Evolutionary conservation across 108 stramenopile species (phyloP).

Genomic region (Asterionellopsis glacialis): DNA sequence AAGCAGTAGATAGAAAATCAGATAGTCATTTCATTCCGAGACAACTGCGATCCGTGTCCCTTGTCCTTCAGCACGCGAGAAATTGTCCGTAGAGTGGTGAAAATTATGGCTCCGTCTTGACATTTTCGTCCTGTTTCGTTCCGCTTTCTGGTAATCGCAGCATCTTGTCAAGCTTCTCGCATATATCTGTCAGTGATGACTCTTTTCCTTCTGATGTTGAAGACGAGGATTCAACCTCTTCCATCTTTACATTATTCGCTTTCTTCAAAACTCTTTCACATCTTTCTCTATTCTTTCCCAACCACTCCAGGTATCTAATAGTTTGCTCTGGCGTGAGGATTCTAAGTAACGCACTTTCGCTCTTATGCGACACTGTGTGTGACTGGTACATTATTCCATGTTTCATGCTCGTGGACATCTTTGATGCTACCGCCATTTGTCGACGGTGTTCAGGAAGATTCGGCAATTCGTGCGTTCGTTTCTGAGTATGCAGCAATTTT

Average conservation of each 20-base stretch:
- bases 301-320: slow-evolving; percentile 48
- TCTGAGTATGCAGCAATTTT: slow-evolving; percentile 42
- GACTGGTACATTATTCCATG: slow-evolving; percentile 54
- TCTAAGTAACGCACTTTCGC: slow-evolving; percentile 39
- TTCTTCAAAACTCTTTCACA: slow-evolving; percentile 16
- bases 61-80: too few species aligned
- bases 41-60: too few species aligned
- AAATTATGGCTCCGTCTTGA: too few species aligned
- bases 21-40: too few species aligned
- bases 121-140: too few species aligned
- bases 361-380: slow-evolving; percentile 41
- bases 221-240: slow-evolving; percentile 1
- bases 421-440: slow-evolving; percentile 49
- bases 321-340: slow-evolving; percentile 67
- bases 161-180: slow-evolving; percentile 26
- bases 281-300: slow-evolving; percentile 46
- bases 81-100: too few species aligned
- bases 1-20: too few species aligned
- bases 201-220: background rate
- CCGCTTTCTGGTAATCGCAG: slow-evolving; percentile 11
- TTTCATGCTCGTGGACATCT: slow-evolving; percentile 41
- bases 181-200: slow-evolving; percentile 26
- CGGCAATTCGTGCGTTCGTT: slow-evolving; percentile 26
- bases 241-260: background rate
- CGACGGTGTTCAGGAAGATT: slow-evolving; percentile 27